These are phyloP conservation scores for Salvia rosmarinus DNA, from an alignment of 257 asterid genomes.

Conservation along the genomic window DNA sequence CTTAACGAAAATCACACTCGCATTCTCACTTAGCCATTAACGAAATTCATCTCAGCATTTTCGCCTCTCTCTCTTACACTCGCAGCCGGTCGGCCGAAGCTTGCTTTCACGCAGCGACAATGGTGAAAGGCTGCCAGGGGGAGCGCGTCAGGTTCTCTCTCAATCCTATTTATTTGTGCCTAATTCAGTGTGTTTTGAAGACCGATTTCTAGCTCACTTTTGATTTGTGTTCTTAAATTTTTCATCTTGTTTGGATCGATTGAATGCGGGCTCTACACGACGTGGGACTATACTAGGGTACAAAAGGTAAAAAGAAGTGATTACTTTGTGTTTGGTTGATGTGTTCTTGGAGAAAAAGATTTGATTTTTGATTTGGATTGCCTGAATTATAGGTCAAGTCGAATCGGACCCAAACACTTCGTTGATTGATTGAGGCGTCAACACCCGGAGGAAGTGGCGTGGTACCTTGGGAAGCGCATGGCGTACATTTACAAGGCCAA, in stretches of 20 bases:
- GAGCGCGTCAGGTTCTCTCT: slow-evolving; percentile 43
- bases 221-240: background rate
- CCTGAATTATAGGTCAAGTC: slow-evolving; percentile 43
- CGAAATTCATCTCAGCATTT: slow-evolving; percentile 5
- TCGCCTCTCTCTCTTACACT: slow-evolving; percentile 2
- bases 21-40: no score
- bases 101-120: slow-evolving; percentile 25
- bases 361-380: background rate
- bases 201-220: background rate
- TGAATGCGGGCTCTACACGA: slow-evolving; percentile 39
- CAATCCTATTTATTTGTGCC: background rate
- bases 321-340: background rate
- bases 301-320: slow-evolving; percentile 34
- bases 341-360: no score
- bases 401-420: slow-evolving; percentile 48
- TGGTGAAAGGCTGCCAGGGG: slow-evolving; percentile 53
- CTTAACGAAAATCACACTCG: no score
- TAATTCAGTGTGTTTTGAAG: background rate
- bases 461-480: slow-evolving; percentile 47
- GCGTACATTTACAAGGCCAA: slow-evolving; percentile 52
- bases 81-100: slow-evolving; percentile 18
- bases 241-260: background rate
- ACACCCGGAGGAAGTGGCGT: slow-evolving; percentile 45
- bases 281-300: slow-evolving; percentile 38
- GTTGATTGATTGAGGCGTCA: slow-evolving; percentile 48